phyloP scores from a whole-genome alignment of 345 rosid species.

The Acer campestre region DNA sequence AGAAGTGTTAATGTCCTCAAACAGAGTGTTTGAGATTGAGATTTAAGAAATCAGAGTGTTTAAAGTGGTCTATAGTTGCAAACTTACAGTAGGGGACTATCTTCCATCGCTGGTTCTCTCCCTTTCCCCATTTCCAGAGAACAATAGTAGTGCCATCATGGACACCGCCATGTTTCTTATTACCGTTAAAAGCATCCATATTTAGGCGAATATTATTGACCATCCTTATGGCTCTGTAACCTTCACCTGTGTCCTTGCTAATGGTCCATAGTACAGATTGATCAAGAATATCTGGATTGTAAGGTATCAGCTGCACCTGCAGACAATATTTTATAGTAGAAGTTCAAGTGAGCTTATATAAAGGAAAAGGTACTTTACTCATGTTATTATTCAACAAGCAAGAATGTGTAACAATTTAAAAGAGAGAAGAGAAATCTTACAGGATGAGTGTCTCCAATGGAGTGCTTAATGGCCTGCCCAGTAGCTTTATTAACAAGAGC shows the following conservation, averaged over 20 bases:
- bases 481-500: conserved; percentile 85
- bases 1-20: not conserved
- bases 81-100: conserved; percentile 66
- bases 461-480: conserved; percentile 85
- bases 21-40: not conserved
- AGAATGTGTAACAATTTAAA: not conserved
- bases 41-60: not conserved
- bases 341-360: not conserved
- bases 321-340: conserved; percentile 7
- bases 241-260: conserved; percentile 57
- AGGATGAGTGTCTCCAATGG: conserved; percentile 72
- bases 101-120: conserved; percentile 92
- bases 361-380: too few species aligned
- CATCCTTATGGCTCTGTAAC: conserved; percentile 65
- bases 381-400: too few species aligned
- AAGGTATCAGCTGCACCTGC: conserved; percentile 69
- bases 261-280: conserved; percentile 69
- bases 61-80: not conserved
- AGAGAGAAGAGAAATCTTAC: conserved; percentile 43
- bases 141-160: conserved; percentile 70
- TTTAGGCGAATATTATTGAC: conserved; percentile 64
- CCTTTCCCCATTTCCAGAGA: conserved; percentile 83
- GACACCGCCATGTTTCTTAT: conserved; percentile 68
- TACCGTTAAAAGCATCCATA: conserved; percentile 83
- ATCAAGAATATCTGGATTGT: conserved; percentile 63